Evolutionary conservation across 2,329 filamentous ascomycete species (phyloP).

Genomic region (Cladobotryum mycophilum): DNA sequence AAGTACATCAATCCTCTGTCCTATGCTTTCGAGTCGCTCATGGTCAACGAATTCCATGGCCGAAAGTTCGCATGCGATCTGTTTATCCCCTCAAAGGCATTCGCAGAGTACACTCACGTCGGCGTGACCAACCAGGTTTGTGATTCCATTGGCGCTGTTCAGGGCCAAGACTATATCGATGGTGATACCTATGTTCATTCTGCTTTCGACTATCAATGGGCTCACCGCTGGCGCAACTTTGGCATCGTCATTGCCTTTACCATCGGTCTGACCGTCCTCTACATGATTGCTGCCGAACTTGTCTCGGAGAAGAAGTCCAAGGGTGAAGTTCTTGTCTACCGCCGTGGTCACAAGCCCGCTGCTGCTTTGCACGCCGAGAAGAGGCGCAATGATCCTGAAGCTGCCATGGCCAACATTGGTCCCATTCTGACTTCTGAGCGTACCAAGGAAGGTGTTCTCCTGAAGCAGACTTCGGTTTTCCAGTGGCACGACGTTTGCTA

Average conservation of each 20-base stretch:
- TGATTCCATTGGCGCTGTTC: constrained; percentile 49
- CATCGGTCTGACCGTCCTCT: constrained; percentile 53
- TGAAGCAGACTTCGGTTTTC: constrained; percentile 67
- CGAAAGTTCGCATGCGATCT: constrained; percentile 50
- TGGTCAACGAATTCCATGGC: constrained; percentile 75
- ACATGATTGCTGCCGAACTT: constrained; percentile 60
- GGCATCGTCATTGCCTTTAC: constrained; percentile 63
- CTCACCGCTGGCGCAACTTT: constrained; percentile 64
- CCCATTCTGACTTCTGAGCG: constrained; percentile 41
- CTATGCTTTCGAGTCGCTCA: constrained; percentile 74
- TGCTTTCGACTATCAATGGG: constrained; percentile 50
- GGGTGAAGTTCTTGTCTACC: constrained; percentile 71
- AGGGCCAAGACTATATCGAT: constrained; percentile 45
- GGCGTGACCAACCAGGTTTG: constrained; percentile 46
- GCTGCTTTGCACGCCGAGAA: constrained; percentile 52
- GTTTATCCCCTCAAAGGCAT: constrained; percentile 35
- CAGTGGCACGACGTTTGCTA: constrained; percentile 82
- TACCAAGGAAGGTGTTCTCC: constrained; percentile 34
- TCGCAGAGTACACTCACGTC: constrained; percentile 20
- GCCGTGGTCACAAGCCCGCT: constrained; percentile 57
- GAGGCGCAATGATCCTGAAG: constrained; percentile 56
- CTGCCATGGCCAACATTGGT: constrained; percentile 43
- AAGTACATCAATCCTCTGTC: constrained; percentile 73
- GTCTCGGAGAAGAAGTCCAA: constrained; percentile 64
- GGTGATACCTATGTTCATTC: constrained; percentile 53